Evolutionary conservation across 2,329 filamentous ascomycete genomes (phyloP), one percentile per base, ranked within the genome.

Genomic region (Aureobasidium sp.): DNA sequence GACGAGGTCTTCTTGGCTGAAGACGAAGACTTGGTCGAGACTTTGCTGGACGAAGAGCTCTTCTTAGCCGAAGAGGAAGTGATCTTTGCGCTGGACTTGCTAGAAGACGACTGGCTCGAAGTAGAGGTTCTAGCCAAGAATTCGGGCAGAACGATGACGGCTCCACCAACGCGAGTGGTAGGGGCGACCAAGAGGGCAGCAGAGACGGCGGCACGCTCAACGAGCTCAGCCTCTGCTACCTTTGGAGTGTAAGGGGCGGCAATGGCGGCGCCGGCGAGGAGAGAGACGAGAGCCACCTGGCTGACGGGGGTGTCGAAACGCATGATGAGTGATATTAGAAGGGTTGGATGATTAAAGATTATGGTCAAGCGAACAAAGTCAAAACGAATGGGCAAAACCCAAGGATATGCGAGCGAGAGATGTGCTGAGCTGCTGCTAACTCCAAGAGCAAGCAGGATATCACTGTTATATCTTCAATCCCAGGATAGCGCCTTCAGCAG

Each of bases 241-340:
- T 41, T 38, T 19, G 30, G 19, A 30, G 39, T 34, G 48, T 37
- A 25, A 32, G 48, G 47, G 4, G 38, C 48, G 6, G 48, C 48
- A 17, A 51, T 37, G 12, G 48, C 48, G 40, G 48, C 37, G 30
- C 37, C 16, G 14, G 48, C 48, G 25, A 51, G 27, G 8, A 51
- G 48, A n/a, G 48, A 51, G 37, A 41, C 27, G 4, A 51, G 27
- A 32, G 48, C 48, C 48, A 51, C 48, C 25, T 51, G 48, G 37
- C 48, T 41, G 48, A 51, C 17, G 10, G 48, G 27, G 17, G 48
- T 41, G 12, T 51, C 48, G 37, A 51, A 51, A 24, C 48, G 48
- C 48, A 51, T 51, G 24, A n/a, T 51, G 19, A 16, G 7, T 10
- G 44, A 27, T 50, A 37, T 37, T 25, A 17, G n/a, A 19, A 16